phyloP scores from a whole-genome alignment of 2,329 filamentous ascomycete genomes.

The Achaetomium macrosporum region DNA sequence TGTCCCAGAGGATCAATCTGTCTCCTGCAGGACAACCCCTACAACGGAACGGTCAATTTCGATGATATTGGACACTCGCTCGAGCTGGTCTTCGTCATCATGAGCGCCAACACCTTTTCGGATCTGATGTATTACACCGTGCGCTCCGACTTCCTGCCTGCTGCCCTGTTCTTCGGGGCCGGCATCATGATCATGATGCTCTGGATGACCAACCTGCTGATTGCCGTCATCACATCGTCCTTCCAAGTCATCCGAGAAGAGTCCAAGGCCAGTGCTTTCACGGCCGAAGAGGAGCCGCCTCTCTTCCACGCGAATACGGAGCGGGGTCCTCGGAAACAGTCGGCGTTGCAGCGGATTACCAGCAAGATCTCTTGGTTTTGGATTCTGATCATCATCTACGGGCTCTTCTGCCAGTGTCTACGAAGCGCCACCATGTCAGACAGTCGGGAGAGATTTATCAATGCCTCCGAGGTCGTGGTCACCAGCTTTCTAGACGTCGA shows the following conservation, averaged over 20 bases:
- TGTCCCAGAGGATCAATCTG: conserved; percentile 82
- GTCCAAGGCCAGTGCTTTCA: conserved; percentile 89
- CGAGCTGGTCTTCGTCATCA: conserved; percentile 93
- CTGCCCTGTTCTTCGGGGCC: conserved; percentile 69
- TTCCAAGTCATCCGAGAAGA: conserved; percentile 98
- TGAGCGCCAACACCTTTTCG: conserved; percentile 96
- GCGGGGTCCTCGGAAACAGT: conserved; percentile 36
- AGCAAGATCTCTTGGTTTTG: conserved; percentile 70
- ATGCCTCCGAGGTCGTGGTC: conserved; percentile 65
- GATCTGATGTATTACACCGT: conserved; percentile 92
- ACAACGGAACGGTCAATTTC: conserved; percentile 82
- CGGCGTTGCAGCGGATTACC: conserved; percentile 63
- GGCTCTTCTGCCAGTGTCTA: conserved; percentile 70
- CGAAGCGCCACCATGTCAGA: conserved; percentile 71
- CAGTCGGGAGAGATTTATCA: conserved; percentile 57
- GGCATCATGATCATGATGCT: conserved; percentile 87
- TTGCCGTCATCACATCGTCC: conserved; percentile 96
- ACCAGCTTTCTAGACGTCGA: conserved; percentile 76
- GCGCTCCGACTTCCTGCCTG: conserved; percentile 82
- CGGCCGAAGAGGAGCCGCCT: conserved; percentile 54
- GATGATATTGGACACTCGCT: conserved; percentile 91
- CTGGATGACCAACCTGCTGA: conserved; percentile 90
- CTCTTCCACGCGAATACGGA: conserved; percentile 33
- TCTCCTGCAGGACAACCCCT: conserved; percentile 72
- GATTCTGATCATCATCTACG: conserved; percentile 74